Evolutionary conservation across 345 rosid genomes (phyloP).

Genomic region (Melaleuca quinquenervia): DNA sequence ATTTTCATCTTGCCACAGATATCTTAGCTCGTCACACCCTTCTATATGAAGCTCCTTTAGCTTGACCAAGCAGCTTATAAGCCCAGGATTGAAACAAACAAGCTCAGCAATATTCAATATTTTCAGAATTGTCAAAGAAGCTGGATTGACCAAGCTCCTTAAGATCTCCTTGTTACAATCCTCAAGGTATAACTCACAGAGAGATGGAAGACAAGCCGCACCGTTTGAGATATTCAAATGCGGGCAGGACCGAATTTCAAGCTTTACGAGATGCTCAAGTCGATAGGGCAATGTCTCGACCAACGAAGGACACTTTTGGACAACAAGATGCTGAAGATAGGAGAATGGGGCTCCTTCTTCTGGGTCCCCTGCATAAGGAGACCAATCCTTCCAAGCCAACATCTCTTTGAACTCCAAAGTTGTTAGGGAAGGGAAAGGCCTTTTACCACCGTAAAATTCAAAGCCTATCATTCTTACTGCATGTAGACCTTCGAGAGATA

Average conservation of each 20-base stretch:
- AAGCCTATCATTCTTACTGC: fast-evolving
- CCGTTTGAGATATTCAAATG: background rate
- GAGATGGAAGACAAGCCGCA: background rate
- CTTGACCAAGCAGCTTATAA: background rate
- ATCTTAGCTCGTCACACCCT: fast-evolving
- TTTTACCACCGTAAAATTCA: background rate
- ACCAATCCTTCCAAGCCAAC: background rate
- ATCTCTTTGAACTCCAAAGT: background rate
- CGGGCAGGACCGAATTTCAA: background rate
- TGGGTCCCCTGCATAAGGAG: fast-evolving
- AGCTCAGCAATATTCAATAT: fast-evolving
- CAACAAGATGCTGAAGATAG: background rate
- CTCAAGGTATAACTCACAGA: background rate
- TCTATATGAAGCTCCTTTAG: background rate
- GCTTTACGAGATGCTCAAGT: background rate
- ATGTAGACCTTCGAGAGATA: background rate
- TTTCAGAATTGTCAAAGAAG: fast-evolving
- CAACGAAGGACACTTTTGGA: fast-evolving
- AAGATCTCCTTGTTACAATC: background rate
- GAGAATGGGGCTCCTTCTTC: background rate
- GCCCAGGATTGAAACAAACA: background rate
- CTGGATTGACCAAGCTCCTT: fast-evolving
- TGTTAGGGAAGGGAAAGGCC: background rate
- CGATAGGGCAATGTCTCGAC: background rate
- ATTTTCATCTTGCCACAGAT: no score